These are phyloP conservation scores for Codiaeum variegatum DNA, from an alignment of 441 rosid genomes.

Conservation along the genomic window DNA sequence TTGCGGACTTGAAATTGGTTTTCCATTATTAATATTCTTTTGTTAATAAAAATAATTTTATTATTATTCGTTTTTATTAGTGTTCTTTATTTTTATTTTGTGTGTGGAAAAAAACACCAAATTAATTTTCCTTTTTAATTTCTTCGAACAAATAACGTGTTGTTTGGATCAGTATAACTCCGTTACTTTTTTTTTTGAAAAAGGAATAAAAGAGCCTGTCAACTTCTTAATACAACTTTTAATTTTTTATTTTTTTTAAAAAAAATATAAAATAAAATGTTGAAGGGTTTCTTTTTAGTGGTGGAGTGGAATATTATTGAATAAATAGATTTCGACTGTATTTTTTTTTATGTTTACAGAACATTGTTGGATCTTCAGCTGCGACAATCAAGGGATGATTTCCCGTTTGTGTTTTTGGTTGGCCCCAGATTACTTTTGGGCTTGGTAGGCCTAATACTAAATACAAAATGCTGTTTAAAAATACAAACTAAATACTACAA, in stretches of 20 bases:
- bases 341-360: constrained; percentile 12
- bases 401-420: constrained; percentile 17
- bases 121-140: background rate
- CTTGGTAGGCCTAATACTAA: background rate
- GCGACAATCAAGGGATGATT: constrained; percentile 11
- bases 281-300: background rate
- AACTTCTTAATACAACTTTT: background rate
- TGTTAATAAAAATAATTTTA: background rate
- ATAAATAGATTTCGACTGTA: constrained; percentile 5
- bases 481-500: too few species aligned
- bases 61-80: background rate
- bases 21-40: constrained; percentile 6
- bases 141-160: background rate
- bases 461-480: too few species aligned
- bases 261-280: background rate
- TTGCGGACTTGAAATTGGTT: constrained; percentile 12
- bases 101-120: background rate
- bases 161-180: background rate
- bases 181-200: background rate
- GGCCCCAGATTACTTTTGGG: background rate
- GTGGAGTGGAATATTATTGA: background rate
- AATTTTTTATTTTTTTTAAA: background rate
- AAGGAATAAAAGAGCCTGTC: background rate
- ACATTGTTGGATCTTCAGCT: constrained; percentile 21
- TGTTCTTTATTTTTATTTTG: background rate